phyloP scores from a whole-genome alignment of 2,329 filamentous ascomycete genomes.

The Clonostachys sp. region DNA sequence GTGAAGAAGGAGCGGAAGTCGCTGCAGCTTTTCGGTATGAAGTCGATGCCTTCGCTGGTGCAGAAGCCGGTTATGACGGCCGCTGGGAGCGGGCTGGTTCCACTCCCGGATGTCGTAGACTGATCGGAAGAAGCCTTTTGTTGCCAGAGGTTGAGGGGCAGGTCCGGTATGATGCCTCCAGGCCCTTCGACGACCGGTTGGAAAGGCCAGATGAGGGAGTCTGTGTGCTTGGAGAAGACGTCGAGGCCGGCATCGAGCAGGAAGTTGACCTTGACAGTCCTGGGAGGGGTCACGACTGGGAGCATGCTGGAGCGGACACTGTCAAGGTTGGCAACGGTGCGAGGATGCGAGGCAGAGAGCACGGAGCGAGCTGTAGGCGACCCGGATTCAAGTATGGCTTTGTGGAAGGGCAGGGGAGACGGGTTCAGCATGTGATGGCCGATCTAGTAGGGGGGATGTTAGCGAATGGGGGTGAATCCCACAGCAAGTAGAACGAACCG shows the following conservation, averaged over 20 bases:
- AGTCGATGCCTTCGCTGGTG: conserved; percentile 63
- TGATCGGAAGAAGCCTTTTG: conserved; percentile 12
- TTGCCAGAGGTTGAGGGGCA: conserved; percentile 57
- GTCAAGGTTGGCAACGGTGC: conserved; percentile 50
- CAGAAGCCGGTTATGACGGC: conserved; percentile 64
- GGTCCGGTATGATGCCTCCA: conserved; percentile 46
- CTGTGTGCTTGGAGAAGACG: conserved; percentile 37
- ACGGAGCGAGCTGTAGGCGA: conserved; percentile 51
- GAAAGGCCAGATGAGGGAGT: conserved; percentile 55
- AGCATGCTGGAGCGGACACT: conserved; percentile 26
- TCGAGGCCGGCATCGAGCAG: conserved; percentile 41
- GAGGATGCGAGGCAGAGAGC: conserved; percentile 45
- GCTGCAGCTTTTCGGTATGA: conserved; percentile 48
- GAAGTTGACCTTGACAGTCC: conserved; percentile 21
- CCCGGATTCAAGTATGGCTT: conserved; percentile 53
- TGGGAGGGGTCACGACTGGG: background rate
- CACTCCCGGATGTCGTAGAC: conserved; percentile 28
- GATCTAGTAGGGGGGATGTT: conserved; percentile 34
- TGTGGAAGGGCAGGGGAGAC: conserved; percentile 40
- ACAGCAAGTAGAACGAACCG: conserved; percentile 27
- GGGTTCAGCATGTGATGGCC: conserved; percentile 61
- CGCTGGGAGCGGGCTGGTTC: background rate
- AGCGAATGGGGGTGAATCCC: conserved; percentile 4
- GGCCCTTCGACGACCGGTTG: conserved; percentile 60
- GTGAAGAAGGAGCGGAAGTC: conserved; percentile 57